Conservation (phyloP, 441 rosid species). For the Corymbia citriodora region DNA sequence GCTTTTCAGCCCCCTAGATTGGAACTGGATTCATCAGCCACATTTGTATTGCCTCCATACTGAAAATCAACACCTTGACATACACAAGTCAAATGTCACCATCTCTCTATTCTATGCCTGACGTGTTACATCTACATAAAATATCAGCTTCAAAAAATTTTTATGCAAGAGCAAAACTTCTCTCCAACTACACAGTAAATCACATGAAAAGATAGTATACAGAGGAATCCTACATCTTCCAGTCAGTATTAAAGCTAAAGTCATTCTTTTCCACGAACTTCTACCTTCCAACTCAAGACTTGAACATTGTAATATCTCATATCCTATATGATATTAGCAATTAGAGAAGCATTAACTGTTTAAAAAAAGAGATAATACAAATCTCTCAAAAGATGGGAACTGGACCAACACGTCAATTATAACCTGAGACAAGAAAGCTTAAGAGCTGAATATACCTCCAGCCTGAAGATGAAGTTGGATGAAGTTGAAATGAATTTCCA, state of each 20-base stretch:
- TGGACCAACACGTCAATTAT: neutral
- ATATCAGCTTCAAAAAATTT: neutral
- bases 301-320: neutral
- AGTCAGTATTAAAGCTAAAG: neutral
- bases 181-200: neutral
- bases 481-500: slow-evolving; percentile 40
- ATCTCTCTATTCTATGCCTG: neutral
- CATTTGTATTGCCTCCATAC: neutral
- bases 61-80: neutral
- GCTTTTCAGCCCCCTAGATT: neutral
- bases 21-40: neutral
- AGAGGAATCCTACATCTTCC: neutral
- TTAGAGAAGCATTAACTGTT: neutral
- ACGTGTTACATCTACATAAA: neutral
- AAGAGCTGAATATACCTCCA: slow-evolving; percentile 40
- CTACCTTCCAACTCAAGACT: neutral
- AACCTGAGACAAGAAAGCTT: neutral
- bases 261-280: neutral
- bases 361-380: neutral
- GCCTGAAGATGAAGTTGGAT: slow-evolving; percentile 41
- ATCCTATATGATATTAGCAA: neutral
- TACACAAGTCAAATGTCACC: neutral
- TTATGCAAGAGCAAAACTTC: neutral
- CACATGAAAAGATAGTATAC: neutral
- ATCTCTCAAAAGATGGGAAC: neutral